Percentiles rank a stretch among this genome's conserved stretches.
Conservation (phyloP, 306 rosid species). For the Acacia melanoxylon region DNA sequence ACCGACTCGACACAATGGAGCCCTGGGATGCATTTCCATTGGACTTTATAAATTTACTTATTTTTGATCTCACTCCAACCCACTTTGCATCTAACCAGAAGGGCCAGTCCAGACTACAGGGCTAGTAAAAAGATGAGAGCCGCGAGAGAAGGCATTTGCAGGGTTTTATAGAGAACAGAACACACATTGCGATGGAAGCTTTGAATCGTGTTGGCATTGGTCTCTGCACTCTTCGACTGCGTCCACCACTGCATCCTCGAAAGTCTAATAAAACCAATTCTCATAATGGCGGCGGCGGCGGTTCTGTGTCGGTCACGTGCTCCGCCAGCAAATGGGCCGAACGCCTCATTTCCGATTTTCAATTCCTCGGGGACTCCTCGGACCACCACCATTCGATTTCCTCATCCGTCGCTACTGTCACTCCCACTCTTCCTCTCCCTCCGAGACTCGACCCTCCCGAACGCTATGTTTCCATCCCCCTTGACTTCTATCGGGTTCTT, state of each 20-base stretch:
- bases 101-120: too few relatives aligned
- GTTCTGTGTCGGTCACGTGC: constrained; percentile 31
- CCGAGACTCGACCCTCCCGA: constrained; percentile 51
- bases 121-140: background rate
- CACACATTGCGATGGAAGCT: background rate
- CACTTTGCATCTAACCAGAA: background rate
- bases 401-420: constrained; percentile 46
- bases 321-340: constrained; percentile 97
- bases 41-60: too few relatives aligned
- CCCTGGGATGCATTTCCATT: rapidly evolving
- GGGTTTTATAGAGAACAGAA: background rate
- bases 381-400: constrained; percentile 33
- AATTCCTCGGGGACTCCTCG: constrained; percentile 74
- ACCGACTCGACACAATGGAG: constrained; percentile 61
- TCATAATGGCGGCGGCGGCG: background rate
- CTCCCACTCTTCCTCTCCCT: constrained; percentile 41
- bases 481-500: constrained; percentile 74
- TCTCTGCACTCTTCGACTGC: constrained; percentile 22
- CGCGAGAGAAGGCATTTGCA: background rate
- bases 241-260: constrained; percentile 9
- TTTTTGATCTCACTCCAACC: background rate
- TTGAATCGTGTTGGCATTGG: background rate
- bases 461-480: constrained; percentile 70
- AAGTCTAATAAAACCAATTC: constrained; percentile 39
- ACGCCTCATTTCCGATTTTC: constrained; percentile 87